These are phyloP conservation scores for Sugiyamaella xylanicola DNA, from an alignment of 1,139 yeast genomes.

Conservation along the genomic window DNA sequence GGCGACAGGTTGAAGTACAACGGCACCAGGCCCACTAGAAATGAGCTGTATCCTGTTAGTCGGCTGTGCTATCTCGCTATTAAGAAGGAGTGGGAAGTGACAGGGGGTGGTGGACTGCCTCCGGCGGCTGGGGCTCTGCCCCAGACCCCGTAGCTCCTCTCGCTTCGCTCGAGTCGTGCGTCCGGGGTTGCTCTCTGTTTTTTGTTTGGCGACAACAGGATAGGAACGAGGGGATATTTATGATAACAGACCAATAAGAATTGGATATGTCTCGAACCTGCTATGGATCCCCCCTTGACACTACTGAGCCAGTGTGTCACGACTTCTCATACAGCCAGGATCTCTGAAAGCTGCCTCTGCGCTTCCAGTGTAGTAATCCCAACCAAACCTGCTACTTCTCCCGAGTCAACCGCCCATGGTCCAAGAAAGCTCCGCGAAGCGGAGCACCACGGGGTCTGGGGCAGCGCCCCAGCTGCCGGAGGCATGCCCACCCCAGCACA, in stretches of 20 bases:
- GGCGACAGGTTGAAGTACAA: conserved; percentile 41
- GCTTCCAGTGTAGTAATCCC: too few species aligned
- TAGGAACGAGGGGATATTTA: too few species aligned
- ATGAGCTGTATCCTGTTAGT: conserved; percentile 32
- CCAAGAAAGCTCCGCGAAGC: not conserved
- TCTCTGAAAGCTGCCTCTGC: too few species aligned
- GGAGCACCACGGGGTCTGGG: not conserved
- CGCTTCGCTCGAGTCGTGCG: not conserved
- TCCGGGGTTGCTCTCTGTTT: not conserved
- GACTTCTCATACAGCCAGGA: too few species aligned
- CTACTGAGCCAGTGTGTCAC: too few species aligned
- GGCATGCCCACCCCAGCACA: conserved; percentile 8
- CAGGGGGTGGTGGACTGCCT: not conserved
- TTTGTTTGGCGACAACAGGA: too few species aligned
- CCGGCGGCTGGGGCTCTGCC: conserved; percentile 1
- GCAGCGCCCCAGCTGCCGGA: conserved; percentile 14
- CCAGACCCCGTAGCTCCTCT: conserved; percentile 1
- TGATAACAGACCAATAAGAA: not conserved
- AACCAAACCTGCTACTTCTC: too few species aligned
- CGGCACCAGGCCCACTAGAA: conserved; percentile 46
- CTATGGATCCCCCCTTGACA: too few species aligned
- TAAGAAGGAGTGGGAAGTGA: too few species aligned
- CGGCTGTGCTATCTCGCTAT: not conserved
- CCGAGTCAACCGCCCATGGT: too few species aligned
- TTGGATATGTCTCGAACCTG: too few species aligned